Percentiles rank a stretch among this genome's conserved stretches.
Evolutionary conservation across 2,329 filamentous ascomycete genomes (phyloP).

Genomic region (Penicillium fuscoglaucum): DNA sequence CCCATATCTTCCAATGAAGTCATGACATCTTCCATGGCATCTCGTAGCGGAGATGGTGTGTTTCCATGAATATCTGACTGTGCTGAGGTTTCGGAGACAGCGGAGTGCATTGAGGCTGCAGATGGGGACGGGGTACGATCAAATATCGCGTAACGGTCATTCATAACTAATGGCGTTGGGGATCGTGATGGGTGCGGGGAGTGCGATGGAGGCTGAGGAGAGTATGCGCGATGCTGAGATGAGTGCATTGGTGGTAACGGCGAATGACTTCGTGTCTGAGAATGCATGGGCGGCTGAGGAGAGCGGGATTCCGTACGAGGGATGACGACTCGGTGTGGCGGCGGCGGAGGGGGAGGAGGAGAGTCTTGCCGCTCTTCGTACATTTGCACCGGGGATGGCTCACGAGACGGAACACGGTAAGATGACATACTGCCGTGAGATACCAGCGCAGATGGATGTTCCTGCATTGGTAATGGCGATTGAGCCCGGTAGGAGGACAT

Average conservation of each 20-base stretch:
- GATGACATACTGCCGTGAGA: conserved; percentile 5
- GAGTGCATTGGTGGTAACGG: conserved; percentile 19
- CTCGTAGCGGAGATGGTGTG: conserved; percentile 87
- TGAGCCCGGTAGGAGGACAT: conserved; percentile 4
- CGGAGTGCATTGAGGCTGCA: conserved; percentile 27
- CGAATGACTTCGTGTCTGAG: conserved; percentile 15
- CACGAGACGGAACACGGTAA: conserved; percentile 19
- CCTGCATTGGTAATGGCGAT: conserved; percentile 2
- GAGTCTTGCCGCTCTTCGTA: conserved; percentile 61
- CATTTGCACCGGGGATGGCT: conserved; percentile 35
- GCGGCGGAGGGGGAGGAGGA: conserved; percentile 80
- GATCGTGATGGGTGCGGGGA: conserved; percentile 25
- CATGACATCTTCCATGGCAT: conserved; percentile 98
- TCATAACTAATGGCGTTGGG: conserved; percentile 41
- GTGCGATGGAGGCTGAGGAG: conserved; percentile 18
- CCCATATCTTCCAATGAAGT: conserved; percentile 88
- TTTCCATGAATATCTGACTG: conserved; percentile 65
- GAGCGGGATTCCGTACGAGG: conserved; percentile 36
- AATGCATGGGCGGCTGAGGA: conserved; percentile 14
- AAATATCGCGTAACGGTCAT: conserved; percentile 41
- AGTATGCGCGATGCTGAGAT: conserved; percentile 6
- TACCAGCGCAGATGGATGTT: conserved; percentile 1
- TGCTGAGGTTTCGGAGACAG: conserved; percentile 17
- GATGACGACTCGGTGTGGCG: conserved; percentile 67
- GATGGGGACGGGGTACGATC: conserved; percentile 52